Conservation (phyloP, 2,329 filamentous ascomycete genomes). For the Diaporthe sp. region DNA sequence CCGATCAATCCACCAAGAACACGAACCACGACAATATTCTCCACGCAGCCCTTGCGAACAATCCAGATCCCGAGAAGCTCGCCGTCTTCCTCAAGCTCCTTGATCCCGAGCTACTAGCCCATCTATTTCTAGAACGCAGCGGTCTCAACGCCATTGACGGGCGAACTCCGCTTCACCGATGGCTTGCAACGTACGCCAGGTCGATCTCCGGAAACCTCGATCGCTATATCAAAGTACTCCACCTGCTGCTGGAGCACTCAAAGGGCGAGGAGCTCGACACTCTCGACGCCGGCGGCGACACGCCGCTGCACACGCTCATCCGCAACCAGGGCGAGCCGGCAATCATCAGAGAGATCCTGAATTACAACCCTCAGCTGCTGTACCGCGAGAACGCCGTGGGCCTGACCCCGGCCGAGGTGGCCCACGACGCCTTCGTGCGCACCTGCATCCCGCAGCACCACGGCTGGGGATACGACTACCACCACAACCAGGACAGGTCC, state of each 20-base stretch:
- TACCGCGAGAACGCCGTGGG: conserved; percentile 83
- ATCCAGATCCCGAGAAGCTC: conserved; percentile 52
- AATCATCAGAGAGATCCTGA: conserved; percentile 61
- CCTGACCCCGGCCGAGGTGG: conserved; percentile 77
- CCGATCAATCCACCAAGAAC: conserved; percentile 76
- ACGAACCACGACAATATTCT: conserved; percentile 74
- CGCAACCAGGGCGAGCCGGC: conserved; percentile 49
- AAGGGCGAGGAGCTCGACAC: conserved; percentile 67
- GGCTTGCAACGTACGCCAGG: conserved; percentile 54
- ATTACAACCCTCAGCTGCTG: conserved; percentile 69
- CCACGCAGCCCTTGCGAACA: conserved; percentile 64
- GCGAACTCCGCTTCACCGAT: conserved; percentile 74
- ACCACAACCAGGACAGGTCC: not conserved
- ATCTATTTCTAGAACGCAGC: conserved; percentile 71
- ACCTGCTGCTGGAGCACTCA: conserved; percentile 66
- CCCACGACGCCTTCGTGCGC: conserved; percentile 65
- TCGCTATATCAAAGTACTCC: conserved; percentile 55
- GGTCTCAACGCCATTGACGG: conserved; percentile 60
- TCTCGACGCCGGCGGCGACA: conserved; percentile 75
- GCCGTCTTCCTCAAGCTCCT: conserved; percentile 68
- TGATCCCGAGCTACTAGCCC: conserved; percentile 65
- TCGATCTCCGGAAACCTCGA: not conserved
- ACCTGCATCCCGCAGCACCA: conserved; percentile 45
- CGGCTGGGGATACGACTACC: not conserved
- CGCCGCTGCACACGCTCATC: conserved; percentile 71